These are phyloP conservation scores for Verticillium nubilum DNA, from an alignment of 2,329 filamentous ascomycete genomes.

Conservation along the genomic window DNA sequence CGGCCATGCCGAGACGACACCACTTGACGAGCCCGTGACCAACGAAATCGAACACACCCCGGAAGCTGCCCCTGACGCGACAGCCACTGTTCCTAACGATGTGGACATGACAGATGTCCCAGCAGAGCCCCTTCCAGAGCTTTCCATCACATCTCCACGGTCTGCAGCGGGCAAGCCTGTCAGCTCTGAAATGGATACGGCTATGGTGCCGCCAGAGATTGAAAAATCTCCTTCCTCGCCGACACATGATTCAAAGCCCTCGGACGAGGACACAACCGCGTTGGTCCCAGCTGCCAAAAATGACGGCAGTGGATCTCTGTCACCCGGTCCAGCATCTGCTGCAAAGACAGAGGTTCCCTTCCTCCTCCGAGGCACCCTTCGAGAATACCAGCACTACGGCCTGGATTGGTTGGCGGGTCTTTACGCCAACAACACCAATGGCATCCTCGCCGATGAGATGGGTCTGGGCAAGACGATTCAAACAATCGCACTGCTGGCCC, in stretches of 20 bases:
- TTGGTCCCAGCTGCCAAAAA: constrained; percentile 11
- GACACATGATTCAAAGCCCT: constrained; percentile 45
- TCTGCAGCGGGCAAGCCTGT: constrained; percentile 20
- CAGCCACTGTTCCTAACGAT: constrained; percentile 14
- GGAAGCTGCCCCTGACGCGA: not conserved
- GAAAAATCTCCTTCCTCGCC: constrained; percentile 21
- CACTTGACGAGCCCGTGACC: not conserved
- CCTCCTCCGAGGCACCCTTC: constrained; percentile 78
- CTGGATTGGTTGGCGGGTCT: constrained; percentile 93
- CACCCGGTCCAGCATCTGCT: constrained; percentile 18
- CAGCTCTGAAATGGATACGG: constrained; percentile 36
- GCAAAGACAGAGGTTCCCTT: constrained; percentile 72
- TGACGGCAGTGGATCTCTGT: constrained; percentile 23
- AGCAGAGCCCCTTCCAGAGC: constrained; percentile 10
- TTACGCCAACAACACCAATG: constrained; percentile 89
- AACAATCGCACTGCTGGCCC: constrained; percentile 88
- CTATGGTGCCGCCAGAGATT: constrained; percentile 37
- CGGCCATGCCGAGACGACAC: not conserved
- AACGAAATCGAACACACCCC: not conserved
- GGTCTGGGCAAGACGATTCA: constrained; percentile 97
- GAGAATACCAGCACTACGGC: constrained; percentile 96
- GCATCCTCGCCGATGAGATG: constrained; percentile 97
- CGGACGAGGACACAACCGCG: constrained; percentile 37
- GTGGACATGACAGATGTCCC: constrained; percentile 26
- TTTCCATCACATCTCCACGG: constrained; percentile 17